Percentiles rank a stretch among this genome's conserved stretches.
phyloP scores from a whole-genome alignment of 2,329 filamentous ascomycete species.

The Teratosphaeriaceae sp. region DNA sequence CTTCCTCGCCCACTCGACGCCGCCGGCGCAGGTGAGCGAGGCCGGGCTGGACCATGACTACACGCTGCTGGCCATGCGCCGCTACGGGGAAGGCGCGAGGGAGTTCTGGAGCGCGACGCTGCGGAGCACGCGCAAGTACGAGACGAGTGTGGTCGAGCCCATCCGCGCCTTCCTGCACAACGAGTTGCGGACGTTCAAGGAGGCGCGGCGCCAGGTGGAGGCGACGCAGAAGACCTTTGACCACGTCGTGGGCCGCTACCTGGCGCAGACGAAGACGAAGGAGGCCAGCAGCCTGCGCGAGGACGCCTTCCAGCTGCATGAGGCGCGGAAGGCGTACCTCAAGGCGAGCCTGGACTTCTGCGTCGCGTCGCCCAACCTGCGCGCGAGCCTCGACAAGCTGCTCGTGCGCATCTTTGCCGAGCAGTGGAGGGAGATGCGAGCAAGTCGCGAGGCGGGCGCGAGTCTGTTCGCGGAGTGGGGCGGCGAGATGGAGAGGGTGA shows the following conservation, averaged over 20 bases:
- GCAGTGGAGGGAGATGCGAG: slow-evolving; percentile 79
- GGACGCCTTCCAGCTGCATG: slow-evolving; percentile 92
- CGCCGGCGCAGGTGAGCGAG: slow-evolving; percentile 67
- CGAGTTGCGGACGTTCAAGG: slow-evolving; percentile 81
- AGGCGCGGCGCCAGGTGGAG: slow-evolving; percentile 69
- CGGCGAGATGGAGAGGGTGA: slow-evolving; percentile 81
- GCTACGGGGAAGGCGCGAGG: slow-evolving; percentile 75
- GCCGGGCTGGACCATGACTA: slow-evolving; percentile 92
- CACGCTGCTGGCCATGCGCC: slow-evolving; percentile 76
- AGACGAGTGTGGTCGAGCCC: slow-evolving; percentile 71
- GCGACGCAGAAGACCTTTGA: slow-evolving; percentile 80
- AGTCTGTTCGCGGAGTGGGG: slow-evolving; percentile 60
- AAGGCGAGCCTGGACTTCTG: slow-evolving; percentile 93
- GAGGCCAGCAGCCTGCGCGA: slow-evolving; percentile 86
- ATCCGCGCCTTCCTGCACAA: slow-evolving; percentile 69
- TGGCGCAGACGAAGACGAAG: slow-evolving; percentile 83
- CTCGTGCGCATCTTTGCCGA: slow-evolving; percentile 80
- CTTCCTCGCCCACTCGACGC: slow-evolving; percentile 70
- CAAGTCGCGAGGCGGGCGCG: slow-evolving; percentile 58
- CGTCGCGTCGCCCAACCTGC: slow-evolving; percentile 76
- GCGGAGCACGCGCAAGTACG: slow-evolving; percentile 67
- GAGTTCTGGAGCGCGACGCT: slow-evolving; percentile 82
- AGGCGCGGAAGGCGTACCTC: slow-evolving; percentile 83
- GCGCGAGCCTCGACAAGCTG: slow-evolving; percentile 76
- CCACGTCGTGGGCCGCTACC: slow-evolving; percentile 70